Conservation (phyloP, 228 moss, liverwort and hornwort genomes). For the Sphagnum fallax region DNA sequence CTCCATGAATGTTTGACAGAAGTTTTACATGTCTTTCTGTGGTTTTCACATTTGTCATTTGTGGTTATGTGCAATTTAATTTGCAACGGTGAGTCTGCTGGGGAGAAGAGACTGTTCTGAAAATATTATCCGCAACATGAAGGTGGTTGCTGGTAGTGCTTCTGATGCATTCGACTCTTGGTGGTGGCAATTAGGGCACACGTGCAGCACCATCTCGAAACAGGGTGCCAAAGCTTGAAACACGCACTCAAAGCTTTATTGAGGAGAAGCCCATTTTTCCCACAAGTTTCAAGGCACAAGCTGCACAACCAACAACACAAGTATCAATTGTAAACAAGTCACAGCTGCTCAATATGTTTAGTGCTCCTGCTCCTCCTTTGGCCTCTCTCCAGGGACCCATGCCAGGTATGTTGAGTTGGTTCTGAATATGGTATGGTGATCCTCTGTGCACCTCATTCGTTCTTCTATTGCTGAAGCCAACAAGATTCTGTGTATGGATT, state of each 20-base stretch:
- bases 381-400: slow-evolving; percentile 25
- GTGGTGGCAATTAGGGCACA: slow-evolving; percentile 23
- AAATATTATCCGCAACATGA: neutral
- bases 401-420: slow-evolving; percentile 31
- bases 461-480: no score
- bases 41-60: neutral
- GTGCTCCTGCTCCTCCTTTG: slow-evolving; percentile 47
- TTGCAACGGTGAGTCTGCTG: neutral
- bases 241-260: slow-evolving; percentile 1
- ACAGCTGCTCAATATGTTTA: slow-evolving; percentile 54
- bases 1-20: no score
- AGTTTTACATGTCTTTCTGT: neutral
- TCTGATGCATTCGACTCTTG: slow-evolving; percentile 12
- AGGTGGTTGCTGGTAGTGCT: slow-evolving; percentile 16
- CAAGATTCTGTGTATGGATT: no score
- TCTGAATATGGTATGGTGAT: neutral
- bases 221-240: slow-evolving; percentile 18
- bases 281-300: slow-evolving; percentile 17
- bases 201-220: slow-evolving; percentile 16
- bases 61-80: neutral
- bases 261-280: slow-evolving; percentile 20
- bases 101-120: neutral
- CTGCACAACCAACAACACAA: slow-evolving; percentile 15
- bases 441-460: no score
- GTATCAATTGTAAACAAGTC: slow-evolving; percentile 52